These are phyloP conservation scores for Ochromonadaceae sp. DNA, from an alignment of 352 stramenopile species.

Conservation along the genomic window DNA sequence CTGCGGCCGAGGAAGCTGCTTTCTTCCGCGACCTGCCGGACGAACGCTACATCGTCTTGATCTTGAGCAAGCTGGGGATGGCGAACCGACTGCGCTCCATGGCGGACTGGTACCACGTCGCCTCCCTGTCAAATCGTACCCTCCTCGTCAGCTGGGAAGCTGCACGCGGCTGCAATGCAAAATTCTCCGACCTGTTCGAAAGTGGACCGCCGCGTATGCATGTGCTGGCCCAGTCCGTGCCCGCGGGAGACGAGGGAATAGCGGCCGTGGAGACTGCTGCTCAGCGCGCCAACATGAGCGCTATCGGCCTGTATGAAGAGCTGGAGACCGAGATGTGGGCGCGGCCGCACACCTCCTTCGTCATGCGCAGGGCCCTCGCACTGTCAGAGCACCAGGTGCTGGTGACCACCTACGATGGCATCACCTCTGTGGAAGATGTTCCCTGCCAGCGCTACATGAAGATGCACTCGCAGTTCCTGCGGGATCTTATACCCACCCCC, in stretches of 20 bases:
- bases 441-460: neutral
- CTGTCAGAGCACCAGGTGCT: no score
- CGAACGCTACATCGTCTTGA: neutral
- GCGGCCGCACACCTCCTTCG: no score
- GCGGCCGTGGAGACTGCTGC: no score
- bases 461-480: neutral
- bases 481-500: no score
- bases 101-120: slow-evolving; percentile 5
- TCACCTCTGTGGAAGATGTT: neutral
- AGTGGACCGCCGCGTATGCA: neutral
- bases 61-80: neutral
- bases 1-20: no score
- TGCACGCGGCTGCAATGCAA: neutral
- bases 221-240: neutral
- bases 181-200: neutral
- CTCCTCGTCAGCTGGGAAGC: slow-evolving; percentile 3
- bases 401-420: neutral
- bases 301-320: no score
- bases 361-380: no score
- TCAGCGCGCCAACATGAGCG: no score
- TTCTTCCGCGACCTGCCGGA: no score
- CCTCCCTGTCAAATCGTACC: neutral
- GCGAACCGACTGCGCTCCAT: neutral
- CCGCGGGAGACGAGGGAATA: neutral
- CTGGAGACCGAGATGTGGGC: no score